A percentile compares a stretch with the other conserved stretches of the same genome.
Conservation (phyloP, 2,329 filamentous ascomycete genomes). For the Fusarium keratoplasticum region DNA sequence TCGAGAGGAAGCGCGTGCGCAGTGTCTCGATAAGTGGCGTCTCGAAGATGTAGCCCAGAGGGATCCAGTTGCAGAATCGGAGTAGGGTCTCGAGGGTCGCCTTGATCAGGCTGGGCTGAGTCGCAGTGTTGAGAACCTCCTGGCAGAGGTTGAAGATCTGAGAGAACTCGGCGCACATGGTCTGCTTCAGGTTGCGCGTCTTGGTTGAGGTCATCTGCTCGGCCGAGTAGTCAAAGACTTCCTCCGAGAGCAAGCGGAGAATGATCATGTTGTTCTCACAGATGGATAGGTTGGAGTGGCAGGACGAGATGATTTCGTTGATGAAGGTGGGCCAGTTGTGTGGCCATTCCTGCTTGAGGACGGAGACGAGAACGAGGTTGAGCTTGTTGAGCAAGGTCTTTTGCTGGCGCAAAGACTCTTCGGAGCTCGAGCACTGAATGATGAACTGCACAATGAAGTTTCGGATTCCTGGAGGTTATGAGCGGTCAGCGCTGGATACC, state of each 20-base stretch:
- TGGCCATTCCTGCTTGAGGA: conserved; percentile 99
- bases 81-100: conserved; percentile 96
- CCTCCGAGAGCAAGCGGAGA: conserved; percentile 91
- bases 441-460: conserved; percentile 99
- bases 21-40: conserved; percentile 95
- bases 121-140: conserved; percentile 91
- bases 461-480: conserved; percentile 78
- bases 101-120: conserved; percentile 89
- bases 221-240: conserved; percentile 98
- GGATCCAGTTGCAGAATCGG: conserved; percentile 99
- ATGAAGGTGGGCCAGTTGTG: conserved; percentile 99
- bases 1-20: conserved; percentile 90
- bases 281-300: conserved; percentile 93
- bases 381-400: conserved; percentile 97
- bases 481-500: conserved; percentile 23
- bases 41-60: conserved; percentile 98
- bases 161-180: conserved; percentile 98
- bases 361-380: conserved; percentile 95
- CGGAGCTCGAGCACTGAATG: conserved; percentile 89
- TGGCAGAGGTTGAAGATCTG: conserved; percentile 98
- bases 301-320: conserved; percentile 98
- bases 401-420: conserved; percentile 86
- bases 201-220: conserved; percentile 99
- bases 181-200: conserved; percentile 95
- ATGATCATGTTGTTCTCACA: conserved; percentile 99